phyloP scores from a whole-genome alignment of 78 protist genomes.

The Dictyostelium intermedium region DNA sequence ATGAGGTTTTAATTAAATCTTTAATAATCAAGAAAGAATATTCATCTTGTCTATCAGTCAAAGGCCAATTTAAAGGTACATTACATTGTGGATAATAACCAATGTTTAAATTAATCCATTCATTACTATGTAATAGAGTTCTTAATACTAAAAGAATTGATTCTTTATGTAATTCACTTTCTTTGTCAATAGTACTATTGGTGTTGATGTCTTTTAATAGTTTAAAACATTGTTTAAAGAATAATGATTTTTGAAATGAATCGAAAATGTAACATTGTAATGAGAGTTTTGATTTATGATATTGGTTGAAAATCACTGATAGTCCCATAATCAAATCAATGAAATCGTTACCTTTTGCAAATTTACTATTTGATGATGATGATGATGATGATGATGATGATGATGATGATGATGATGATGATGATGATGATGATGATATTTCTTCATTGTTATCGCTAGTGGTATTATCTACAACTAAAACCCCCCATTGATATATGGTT shows the following conservation, averaged over 20 bases:
- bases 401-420: too few species aligned
- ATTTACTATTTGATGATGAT: not conserved
- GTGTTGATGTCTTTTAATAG: not conserved
- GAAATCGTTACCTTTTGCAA: not conserved
- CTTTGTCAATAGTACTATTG: not conserved
- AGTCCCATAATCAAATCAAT: not conserved
- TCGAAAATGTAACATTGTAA: constrained; percentile 34
- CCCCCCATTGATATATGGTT: constrained; percentile 16
- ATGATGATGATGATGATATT: not conserved
- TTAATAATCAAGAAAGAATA: constrained; percentile 8
- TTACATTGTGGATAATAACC: constrained; percentile 9
- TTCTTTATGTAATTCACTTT: not conserved
- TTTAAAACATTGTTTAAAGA: constrained; percentile 13
- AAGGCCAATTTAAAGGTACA: not conserved
- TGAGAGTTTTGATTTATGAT: not conserved
- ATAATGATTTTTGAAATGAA: constrained; percentile 1
- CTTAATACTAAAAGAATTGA: not conserved
- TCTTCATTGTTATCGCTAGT: not conserved
- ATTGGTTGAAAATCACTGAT: not conserved
- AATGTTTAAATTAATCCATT: constrained; percentile 56
- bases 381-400: too few species aligned
- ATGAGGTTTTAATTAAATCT: constrained; percentile 24
- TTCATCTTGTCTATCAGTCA: not conserved
- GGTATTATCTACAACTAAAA: not conserved
- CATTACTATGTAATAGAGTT: constrained; percentile 4